phyloP scores from a whole-genome alignment of 345 rosid species.

The Capsella bursapastoris region DNA sequence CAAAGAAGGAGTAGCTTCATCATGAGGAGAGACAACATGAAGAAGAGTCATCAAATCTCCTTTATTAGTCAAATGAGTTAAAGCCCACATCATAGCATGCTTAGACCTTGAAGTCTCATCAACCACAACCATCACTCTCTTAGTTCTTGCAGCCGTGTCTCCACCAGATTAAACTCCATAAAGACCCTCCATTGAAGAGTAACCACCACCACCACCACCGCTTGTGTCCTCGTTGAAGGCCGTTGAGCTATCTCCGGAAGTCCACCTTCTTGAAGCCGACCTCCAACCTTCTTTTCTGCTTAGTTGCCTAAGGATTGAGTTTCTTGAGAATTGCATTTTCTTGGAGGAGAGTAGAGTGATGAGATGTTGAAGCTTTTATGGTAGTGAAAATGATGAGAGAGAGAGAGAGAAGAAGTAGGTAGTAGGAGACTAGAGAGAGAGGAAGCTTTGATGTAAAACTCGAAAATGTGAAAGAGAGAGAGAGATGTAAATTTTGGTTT shows the following conservation, averaged over 20 bases:
- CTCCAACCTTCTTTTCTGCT: slow-evolving; percentile 66
- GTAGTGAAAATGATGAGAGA: slow-evolving; percentile 27
- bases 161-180: slow-evolving; percentile 41
- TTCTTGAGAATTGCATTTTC: slow-evolving; percentile 47
- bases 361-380: slow-evolving; percentile 24
- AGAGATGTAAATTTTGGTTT: slow-evolving; percentile 4
- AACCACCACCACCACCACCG: slow-evolving; percentile 25
- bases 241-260: slow-evolving; percentile 44
- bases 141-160: slow-evolving; percentile 57
- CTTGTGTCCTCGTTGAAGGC: slow-evolving; percentile 29
- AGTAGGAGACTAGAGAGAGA: slow-evolving; percentile 24
- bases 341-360: slow-evolving; percentile 20
- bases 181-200: slow-evolving; percentile 63
- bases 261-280: slow-evolving; percentile 68
- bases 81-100: slow-evolving; percentile 99
- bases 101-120: slow-evolving; percentile 74
- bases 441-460: slow-evolving; percentile 29
- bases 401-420: slow-evolving; percentile 27
- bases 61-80: slow-evolving; percentile 78
- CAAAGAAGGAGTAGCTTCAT: slow-evolving; percentile 51
- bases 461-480: slow-evolving; percentile 25
- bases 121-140: slow-evolving; percentile 91
- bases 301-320: slow-evolving; percentile 62
- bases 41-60: slow-evolving; percentile 89
- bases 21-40: slow-evolving; percentile 52